A percentile compares a stretch with the other conserved stretches of the same genome.
Evolutionary conservation across 768 basidiomycete genomes (phyloP).

Genomic region (Fomitopsis pulvina): DNA sequence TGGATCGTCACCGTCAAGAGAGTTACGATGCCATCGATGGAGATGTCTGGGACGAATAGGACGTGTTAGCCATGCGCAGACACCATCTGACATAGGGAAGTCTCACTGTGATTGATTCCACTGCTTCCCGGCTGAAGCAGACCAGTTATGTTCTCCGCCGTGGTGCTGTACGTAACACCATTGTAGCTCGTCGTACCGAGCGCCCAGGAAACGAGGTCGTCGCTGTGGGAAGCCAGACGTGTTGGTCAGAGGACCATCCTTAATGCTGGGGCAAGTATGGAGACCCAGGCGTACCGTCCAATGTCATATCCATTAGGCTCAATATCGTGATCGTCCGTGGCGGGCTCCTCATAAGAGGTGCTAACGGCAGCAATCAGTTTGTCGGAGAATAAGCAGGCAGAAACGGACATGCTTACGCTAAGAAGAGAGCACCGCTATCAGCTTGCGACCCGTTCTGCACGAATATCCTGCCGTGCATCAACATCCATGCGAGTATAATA

Average conservation of each 20-base stretch:
- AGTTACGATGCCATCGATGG: not conserved
- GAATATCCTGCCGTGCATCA: slow-evolving; percentile 15
- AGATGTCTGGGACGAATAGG: not conserved
- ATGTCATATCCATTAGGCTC: slow-evolving; percentile 24
- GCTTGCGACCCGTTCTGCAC: slow-evolving; percentile 25
- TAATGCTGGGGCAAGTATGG: slow-evolving; percentile 4
- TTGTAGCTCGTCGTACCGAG: slow-evolving; percentile 31
- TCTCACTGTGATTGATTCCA: slow-evolving; percentile 49
- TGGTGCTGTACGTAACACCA: slow-evolving; percentile 41
- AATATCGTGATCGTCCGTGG: slow-evolving; percentile 19
- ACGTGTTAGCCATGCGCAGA: not conserved
- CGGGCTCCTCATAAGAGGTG: slow-evolving; percentile 20
- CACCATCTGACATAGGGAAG: not conserved
- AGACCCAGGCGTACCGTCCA: slow-evolving; percentile 21
- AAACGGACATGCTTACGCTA: slow-evolving; percentile 22
- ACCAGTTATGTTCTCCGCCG: slow-evolving; percentile 40
- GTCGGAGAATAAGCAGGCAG: not conserved
- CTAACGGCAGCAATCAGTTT: slow-evolving; percentile 7
- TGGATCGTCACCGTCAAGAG: not conserved
- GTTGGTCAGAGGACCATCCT: slow-evolving; percentile 28
- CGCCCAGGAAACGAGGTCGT: slow-evolving; percentile 32
- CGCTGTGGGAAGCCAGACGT: slow-evolving; percentile 20
- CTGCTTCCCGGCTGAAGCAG: slow-evolving; percentile 43
- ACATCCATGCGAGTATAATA: not conserved
- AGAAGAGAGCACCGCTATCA: slow-evolving; percentile 27